Base-by-base conservation (phyloP, 2,329 filamentous ascomycete genomes). In the Arthrocladium fulminans region DNA sequence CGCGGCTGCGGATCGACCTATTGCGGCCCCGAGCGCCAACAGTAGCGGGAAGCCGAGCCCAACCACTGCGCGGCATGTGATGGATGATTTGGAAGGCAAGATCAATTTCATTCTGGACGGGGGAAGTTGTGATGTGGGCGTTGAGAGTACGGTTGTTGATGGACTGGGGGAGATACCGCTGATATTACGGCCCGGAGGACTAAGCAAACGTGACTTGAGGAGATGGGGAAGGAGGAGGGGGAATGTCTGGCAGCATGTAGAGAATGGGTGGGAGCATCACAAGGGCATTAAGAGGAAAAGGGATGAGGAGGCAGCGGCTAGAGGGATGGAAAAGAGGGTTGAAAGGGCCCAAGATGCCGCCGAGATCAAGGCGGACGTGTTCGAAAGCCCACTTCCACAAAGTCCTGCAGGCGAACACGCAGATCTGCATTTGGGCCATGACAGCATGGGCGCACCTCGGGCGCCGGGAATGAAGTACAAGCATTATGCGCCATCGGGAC, bases 381-480 rank as follows among this genome's bases (percentile, higher is more conserved):
- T 35, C 30, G 43, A 45, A 10, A 44, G 41, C 22, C 41, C 41
- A n/a, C 8, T 20, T 17, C 22, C 27, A 22, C 34, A 37, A 32
- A 45, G 29, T 19, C 43, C 43, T 10, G 20, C 29, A 13, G 17
- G 30, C 22, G 22, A 37, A 29, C 17, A 35, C 24, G 35, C 43
- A 6, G 24, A 45, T 22, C 43, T 38, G 20, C 32, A 40, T 8
- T 24, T 37, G 29, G 30, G 38, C 9, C 30, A 54, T 13, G 51
- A 54, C 17, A 34, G 47, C 12, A 51, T 48, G 10, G 53, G 44
- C 3, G 75, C 76, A 8, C 92, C 92, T 0, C 76, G 87, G 49
- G 92, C 92, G 1, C 92, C 92, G 0, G 92, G 92, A 1, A 98
- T 98, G 92, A 98, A 98, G 68, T 98, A 98, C 65, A 87, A 92